Conservation (phyloP, 805 yeast species). For the Hyphopichia homilentoma region DNA sequence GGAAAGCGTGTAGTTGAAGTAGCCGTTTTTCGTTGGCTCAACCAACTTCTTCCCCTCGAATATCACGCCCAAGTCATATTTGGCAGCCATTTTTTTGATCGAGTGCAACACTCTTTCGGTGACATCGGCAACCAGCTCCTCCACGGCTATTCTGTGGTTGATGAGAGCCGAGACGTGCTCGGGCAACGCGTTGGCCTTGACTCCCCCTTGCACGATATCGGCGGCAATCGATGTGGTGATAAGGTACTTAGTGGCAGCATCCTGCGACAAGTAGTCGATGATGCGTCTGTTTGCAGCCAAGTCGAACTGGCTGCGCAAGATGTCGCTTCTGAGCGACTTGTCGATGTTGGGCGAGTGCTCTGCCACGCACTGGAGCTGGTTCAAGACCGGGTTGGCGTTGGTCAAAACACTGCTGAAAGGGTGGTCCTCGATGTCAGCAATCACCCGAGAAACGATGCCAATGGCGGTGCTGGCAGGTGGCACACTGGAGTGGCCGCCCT, state of each 20-base stretch:
- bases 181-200: constrained; percentile 49
- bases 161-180: constrained; percentile 42
- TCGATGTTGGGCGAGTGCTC: constrained; percentile 37
- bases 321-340: constrained; percentile 26
- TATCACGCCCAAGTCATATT: constrained; percentile 34
- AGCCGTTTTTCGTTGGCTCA: constrained; percentile 24
- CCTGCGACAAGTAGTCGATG: constrained; percentile 26
- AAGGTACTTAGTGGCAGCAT: constrained; percentile 27
- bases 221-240: constrained; percentile 47
- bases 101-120: constrained; percentile 28
- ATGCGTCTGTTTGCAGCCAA: constrained; percentile 33
- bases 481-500: constrained; percentile 76
- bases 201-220: constrained; percentile 46
- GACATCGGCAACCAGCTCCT: constrained; percentile 32
- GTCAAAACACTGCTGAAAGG: constrained; percentile 36
- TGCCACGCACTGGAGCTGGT: constrained; percentile 44
- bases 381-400: constrained; percentile 41
- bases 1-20: constrained; percentile 24
- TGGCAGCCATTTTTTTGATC: constrained; percentile 28
- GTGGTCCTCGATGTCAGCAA: constrained; percentile 34
- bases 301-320: constrained; percentile 36
- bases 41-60: constrained; percentile 21
- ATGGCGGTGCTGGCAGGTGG: constrained; percentile 81
- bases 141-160: constrained; percentile 47
- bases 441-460: constrained; percentile 53